A percentile compares a stretch with the other conserved stretches of the same genome.
phyloP scores from a whole-genome alignment of 768 basidiomycete species.

The Albatrellus ellisii region DNA sequence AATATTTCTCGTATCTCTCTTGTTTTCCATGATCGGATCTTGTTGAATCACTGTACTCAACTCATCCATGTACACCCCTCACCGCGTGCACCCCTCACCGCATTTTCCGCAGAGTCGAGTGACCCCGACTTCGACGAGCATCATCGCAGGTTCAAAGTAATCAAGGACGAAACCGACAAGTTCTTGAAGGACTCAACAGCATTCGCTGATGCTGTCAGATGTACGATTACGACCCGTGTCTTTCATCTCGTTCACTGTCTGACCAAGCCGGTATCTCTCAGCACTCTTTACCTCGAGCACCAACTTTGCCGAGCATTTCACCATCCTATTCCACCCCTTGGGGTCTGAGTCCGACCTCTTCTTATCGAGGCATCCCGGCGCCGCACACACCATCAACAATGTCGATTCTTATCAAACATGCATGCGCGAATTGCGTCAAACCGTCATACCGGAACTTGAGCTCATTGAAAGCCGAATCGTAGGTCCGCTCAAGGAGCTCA shows the following conservation, averaged over 20 bases:
- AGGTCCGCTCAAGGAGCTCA: slow-evolving; percentile 81
- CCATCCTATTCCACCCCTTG: slow-evolving; percentile 50
- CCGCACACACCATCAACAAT: slow-evolving; percentile 65
- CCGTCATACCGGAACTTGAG: slow-evolving; percentile 83
- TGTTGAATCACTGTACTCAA: not conserved
- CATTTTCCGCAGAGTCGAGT: slow-evolving; percentile 42
- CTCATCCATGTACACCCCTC: not conserved
- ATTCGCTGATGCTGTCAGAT: slow-evolving; percentile 71
- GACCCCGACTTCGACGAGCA: slow-evolving; percentile 90
- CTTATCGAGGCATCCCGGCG: slow-evolving; percentile 65
- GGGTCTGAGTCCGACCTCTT: slow-evolving; percentile 69
- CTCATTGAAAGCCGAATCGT: slow-evolving; percentile 81
- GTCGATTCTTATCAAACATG: slow-evolving; percentile 57
- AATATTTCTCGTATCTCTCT: slow-evolving; percentile 16
- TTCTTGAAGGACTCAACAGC: slow-evolving; percentile 84
- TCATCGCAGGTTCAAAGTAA: slow-evolving; percentile 55
- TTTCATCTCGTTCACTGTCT: too few species aligned
- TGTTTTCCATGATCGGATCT: slow-evolving; percentile 3
- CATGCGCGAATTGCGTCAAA: slow-evolving; percentile 72
- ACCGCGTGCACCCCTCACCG: not conserved
- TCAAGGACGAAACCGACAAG: slow-evolving; percentile 80
- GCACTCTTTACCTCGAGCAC: slow-evolving; percentile 56
- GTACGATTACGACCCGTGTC: too few species aligned
- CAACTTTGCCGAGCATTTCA: slow-evolving; percentile 51
- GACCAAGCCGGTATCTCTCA: slow-evolving; percentile 16